Evolutionary conservation across 202 grass and related monocot species (phyloP).

Genomic region (Setaria italica): DNA sequence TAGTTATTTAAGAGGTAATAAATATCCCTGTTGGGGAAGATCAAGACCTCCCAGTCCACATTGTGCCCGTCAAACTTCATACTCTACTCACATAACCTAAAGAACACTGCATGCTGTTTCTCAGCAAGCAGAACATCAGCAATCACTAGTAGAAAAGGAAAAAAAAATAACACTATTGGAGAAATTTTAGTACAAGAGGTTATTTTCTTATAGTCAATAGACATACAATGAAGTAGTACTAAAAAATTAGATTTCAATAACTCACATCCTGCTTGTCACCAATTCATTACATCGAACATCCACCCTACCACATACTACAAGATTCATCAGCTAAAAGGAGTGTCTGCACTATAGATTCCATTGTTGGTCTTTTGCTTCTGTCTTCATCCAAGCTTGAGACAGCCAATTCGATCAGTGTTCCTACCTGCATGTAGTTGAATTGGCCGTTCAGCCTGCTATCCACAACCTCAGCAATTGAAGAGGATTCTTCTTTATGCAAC

Average conservation of each 20-base stretch:
- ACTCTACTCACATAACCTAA: neutral
- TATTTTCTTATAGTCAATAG: neutral
- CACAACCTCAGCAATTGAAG: slow-evolving; percentile 28
- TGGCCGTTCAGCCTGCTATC: slow-evolving; percentile 41
- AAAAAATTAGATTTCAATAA: neutral
- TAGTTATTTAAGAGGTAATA: neutral
- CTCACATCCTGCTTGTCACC: neutral
- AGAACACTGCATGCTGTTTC: neutral
- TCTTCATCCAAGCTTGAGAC: slow-evolving; percentile 54
- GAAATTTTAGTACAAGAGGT: neutral
- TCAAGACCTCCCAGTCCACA: neutral
- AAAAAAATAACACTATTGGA: neutral
- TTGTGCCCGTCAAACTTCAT: neutral
- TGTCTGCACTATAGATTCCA: slow-evolving; percentile 51
- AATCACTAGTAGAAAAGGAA: neutral
- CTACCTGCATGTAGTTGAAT: slow-evolving; percentile 44
- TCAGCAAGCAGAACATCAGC: neutral
- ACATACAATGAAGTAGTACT: neutral
- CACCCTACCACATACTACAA: slow-evolving; percentile 12
- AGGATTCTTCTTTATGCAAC: slow-evolving; percentile 23
- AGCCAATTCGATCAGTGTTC: slow-evolving; percentile 38
- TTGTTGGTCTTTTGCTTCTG: slow-evolving; percentile 54
- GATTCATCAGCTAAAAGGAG: slow-evolving; percentile 46
- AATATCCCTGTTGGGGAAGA: neutral
- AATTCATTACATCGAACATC: neutral